Conservation (phyloP, 1,284 basidiomycete species). For the Fomitopsis pinicola region DNA sequence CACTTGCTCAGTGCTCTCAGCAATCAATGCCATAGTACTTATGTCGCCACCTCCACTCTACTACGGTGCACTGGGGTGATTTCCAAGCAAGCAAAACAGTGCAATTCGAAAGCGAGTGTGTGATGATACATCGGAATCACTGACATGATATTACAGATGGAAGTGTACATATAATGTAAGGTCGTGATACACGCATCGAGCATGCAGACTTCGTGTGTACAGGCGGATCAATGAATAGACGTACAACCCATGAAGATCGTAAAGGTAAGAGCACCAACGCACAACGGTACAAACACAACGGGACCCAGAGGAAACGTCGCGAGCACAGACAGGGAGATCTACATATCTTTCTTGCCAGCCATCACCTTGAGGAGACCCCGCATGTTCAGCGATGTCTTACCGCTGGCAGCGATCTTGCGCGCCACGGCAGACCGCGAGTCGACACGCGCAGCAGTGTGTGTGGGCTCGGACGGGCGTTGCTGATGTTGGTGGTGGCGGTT, state of each 20-base stretch:
- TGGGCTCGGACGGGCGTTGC: background rate
- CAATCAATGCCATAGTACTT: no score
- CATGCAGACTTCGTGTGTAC: constrained; percentile 2
- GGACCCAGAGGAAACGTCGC: background rate
- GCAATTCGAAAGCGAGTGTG: background rate
- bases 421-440: constrained; percentile 2
- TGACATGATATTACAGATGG: background rate
- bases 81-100: background rate
- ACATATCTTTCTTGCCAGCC: constrained; percentile 12
- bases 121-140: background rate
- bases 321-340: background rate
- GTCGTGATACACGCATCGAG: background rate
- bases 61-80: no score
- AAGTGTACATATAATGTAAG: background rate
- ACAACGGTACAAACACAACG: background rate
- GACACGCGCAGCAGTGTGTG: background rate
- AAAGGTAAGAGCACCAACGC: background rate
- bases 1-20: no score
- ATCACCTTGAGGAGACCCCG: constrained; percentile 13
- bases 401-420: constrained; percentile 7
- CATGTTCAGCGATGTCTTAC: constrained; percentile 11
- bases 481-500: background rate
- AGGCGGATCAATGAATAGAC: background rate
- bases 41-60: no score
- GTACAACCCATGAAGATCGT: background rate